These are phyloP conservation scores for Solanum pimpinellifolium DNA, from an alignment of 257 asterid genomes.

Conservation along the genomic window DNA sequence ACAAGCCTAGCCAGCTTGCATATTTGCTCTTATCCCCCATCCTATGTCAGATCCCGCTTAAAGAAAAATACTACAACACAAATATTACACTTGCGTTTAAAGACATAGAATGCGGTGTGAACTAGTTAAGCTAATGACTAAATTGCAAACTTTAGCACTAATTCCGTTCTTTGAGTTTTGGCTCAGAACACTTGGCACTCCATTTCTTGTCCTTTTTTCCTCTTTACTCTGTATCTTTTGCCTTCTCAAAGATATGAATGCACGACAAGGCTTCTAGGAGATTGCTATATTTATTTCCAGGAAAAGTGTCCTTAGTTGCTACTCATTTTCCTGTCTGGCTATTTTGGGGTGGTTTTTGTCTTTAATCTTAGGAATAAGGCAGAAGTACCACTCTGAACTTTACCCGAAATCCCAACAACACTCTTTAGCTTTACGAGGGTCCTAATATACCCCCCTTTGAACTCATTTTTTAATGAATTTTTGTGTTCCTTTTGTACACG, in stretches of 20 bases:
- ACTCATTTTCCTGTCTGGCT: not conserved
- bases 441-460: not conserved
- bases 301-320: not conserved
- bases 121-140: not conserved
- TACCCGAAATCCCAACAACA: not conserved
- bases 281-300: not conserved
- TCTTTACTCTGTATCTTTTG: not conserved
- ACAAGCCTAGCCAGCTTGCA: not conserved
- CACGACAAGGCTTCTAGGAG: not conserved
- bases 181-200: not conserved
- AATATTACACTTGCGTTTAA: not conserved
- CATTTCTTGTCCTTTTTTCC: not conserved
- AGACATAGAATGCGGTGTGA: not conserved
- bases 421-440: not conserved
- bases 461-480: not conserved
- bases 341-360: not conserved
- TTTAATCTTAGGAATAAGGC: not conserved
- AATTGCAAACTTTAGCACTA: not conserved
- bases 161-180: not conserved
- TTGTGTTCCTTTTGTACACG: too few species aligned
- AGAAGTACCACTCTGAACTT: not conserved
- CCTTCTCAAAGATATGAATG: not conserved
- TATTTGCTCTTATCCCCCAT: not conserved
- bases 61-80: not conserved
- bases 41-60: not conserved